phyloP scores from a whole-genome alignment of 768 basidiomycete species.

The Pisolithus microcarpus region DNA sequence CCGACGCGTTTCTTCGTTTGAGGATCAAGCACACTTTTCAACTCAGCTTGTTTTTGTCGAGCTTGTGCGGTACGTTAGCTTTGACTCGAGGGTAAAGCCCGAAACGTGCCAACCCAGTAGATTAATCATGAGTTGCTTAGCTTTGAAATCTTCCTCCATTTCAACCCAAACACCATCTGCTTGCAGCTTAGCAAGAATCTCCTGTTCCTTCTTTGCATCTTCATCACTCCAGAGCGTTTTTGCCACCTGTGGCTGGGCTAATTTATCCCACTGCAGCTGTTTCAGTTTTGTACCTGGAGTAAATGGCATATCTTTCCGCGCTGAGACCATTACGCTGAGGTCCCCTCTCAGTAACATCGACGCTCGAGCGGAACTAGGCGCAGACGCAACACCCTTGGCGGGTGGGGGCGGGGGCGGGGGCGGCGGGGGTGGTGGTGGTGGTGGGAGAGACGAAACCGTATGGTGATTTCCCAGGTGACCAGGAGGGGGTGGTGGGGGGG shows the following conservation, averaged over 20 bases:
- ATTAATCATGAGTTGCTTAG: constrained; percentile 88
- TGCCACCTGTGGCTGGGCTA: constrained; percentile 79
- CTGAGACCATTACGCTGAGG: constrained; percentile 46
- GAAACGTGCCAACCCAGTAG: constrained; percentile 55
- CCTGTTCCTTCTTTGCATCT: constrained; percentile 54
- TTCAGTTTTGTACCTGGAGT: constrained; percentile 92
- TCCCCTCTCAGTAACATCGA: constrained; percentile 56
- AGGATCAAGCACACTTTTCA: constrained; percentile 85
- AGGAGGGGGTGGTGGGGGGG: constrained; percentile 33
- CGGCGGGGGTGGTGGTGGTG: constrained; percentile 19
- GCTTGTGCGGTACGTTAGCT: constrained; percentile 35
- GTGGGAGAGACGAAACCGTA: constrained; percentile 18
- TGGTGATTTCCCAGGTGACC: constrained; percentile 25
- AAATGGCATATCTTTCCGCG: constrained; percentile 79
- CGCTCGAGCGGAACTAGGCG: constrained; percentile 45
- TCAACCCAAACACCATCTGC: constrained; percentile 85
- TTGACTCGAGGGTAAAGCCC: constrained; percentile 1
- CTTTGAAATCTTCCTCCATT: constrained; percentile 98
- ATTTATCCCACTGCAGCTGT: constrained; percentile 97
- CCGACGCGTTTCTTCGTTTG: constrained; percentile 92
- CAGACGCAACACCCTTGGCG: constrained; percentile 25
- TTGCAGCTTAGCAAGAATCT: constrained; percentile 78
- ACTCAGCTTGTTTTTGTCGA: constrained; percentile 78
- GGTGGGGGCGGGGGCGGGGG: constrained; percentile 24
- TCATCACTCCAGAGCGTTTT: constrained; percentile 86